These are phyloP conservation scores for Eudorina sp. DNA, from an alignment of 139 green algal genomes.

Conservation along the genomic window DNA sequence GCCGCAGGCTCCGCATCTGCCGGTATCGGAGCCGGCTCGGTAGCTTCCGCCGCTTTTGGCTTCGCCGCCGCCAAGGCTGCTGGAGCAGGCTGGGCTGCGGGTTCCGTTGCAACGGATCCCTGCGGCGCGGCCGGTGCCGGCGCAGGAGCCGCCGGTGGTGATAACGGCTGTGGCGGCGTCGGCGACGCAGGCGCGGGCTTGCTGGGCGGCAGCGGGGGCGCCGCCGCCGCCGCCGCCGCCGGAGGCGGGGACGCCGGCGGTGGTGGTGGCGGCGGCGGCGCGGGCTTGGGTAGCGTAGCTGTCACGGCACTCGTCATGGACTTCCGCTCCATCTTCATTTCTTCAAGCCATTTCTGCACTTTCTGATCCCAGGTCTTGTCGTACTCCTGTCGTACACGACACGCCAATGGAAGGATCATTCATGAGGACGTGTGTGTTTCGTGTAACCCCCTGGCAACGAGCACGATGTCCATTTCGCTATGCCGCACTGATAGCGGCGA, in stretches of 20 bases:
- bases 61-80: background rate
- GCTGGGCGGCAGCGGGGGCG: background rate
- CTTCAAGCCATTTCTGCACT: background rate
- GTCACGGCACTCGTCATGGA: background rate
- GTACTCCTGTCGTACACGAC: too few species aligned
- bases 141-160: background rate
- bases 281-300: too few species aligned
- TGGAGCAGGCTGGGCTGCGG: background rate
- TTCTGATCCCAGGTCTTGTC: slow-evolving; percentile 29
- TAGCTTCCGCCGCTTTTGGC: background rate
- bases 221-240: background rate
- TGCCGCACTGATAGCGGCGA: too few species aligned
- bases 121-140: too few species aligned
- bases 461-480: too few species aligned
- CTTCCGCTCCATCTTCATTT: background rate
- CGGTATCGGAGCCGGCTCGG: background rate
- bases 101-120: too few species aligned
- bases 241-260: background rate
- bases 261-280: background rate
- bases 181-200: background rate
- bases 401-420: too few species aligned
- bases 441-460: too few species aligned
- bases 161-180: background rate
- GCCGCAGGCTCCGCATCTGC: background rate
- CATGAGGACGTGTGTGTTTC: too few species aligned